These are phyloP conservation scores for Pulveroboletus ravenelii DNA, from an alignment of 768 basidiomycete genomes.

Conservation along the genomic window DNA sequence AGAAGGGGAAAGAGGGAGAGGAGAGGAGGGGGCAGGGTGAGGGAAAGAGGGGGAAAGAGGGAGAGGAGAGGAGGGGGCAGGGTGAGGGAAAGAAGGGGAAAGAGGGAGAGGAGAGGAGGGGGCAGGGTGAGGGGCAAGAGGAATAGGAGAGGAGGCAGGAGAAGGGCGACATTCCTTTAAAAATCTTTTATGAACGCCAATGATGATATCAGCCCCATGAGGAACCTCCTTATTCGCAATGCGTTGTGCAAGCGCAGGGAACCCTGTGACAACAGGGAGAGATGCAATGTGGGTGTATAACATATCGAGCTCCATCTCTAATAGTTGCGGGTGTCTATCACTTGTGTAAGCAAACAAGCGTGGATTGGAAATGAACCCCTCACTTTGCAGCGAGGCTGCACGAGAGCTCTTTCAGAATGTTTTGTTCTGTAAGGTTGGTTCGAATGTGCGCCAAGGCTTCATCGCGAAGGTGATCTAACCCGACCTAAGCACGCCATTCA, in stretches of 20 bases:
- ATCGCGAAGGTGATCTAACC: constrained; percentile 15
- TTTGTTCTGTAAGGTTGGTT: constrained; percentile 18
- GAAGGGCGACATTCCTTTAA: constrained; percentile 3
- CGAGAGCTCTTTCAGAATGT: constrained; percentile 21
- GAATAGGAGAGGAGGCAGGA: neutral
- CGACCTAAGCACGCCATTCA: constrained; percentile 9
- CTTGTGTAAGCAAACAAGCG: neutral
- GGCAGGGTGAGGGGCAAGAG: neutral
- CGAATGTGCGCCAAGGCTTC: constrained; percentile 17
- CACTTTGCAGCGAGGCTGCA: constrained; percentile 19
- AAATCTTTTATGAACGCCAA: constrained; percentile 19
- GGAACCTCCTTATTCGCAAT: constrained; percentile 14
- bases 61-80: neutral
- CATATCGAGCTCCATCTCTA: constrained; percentile 24
- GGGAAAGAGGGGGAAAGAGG: too few species aligned
- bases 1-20: too few species aligned
- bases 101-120: neutral
- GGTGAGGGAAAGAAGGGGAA: too few species aligned
- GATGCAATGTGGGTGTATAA: constrained; percentile 18
- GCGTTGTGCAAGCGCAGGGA: constrained; percentile 11
- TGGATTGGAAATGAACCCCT: neutral
- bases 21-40: too few species aligned
- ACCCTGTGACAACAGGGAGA: constrained; percentile 3
- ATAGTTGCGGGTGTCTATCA: constrained; percentile 12
- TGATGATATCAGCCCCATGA: constrained; percentile 22